Evolutionary conservation across 306 rosid species (phyloP).

Genomic region (Rosa rugosa): DNA sequence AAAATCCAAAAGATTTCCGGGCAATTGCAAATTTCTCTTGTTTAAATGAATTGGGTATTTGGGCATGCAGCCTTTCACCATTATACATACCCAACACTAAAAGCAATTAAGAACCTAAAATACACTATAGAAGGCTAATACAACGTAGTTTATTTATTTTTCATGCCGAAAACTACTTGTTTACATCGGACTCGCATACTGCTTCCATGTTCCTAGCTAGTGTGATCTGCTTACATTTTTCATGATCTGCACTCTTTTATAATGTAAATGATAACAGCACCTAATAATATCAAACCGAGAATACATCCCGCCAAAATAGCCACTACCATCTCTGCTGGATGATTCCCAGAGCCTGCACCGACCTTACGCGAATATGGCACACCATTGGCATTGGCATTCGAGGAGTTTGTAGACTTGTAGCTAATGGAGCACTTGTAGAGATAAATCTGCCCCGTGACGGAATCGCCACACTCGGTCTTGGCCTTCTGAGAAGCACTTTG

Average conservation of each 20-base stretch:
- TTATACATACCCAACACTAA: too few relatives aligned
- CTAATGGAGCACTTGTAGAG: neutral
- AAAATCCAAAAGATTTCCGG: too few relatives aligned
- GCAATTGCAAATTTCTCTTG: too few relatives aligned
- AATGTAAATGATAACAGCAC: neutral
- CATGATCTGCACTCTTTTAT: neutral
- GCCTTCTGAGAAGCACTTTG: neutral
- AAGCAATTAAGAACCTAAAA: too few relatives aligned
- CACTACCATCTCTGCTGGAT: fast-evolving
- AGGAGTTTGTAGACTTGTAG: neutral
- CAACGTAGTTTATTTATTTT: neutral
- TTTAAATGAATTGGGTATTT: too few relatives aligned
- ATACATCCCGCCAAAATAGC: neutral
- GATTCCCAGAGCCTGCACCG: neutral
- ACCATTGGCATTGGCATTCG: neutral
- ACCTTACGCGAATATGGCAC: neutral
- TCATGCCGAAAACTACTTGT: neutral
- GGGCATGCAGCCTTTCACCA: too few relatives aligned
- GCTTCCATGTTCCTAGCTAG: neutral
- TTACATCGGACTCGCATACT: neutral
- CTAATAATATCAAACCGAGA: neutral
- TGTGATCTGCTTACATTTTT: neutral
- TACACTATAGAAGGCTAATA: neutral
- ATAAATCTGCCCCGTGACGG: neutral
- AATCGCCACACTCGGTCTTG: neutral